Percentiles rank a stretch among this genome's conserved stretches.
phyloP scores from a whole-genome alignment of 192 early-diverging fungal species.

The Coemansia sp. region DNA sequence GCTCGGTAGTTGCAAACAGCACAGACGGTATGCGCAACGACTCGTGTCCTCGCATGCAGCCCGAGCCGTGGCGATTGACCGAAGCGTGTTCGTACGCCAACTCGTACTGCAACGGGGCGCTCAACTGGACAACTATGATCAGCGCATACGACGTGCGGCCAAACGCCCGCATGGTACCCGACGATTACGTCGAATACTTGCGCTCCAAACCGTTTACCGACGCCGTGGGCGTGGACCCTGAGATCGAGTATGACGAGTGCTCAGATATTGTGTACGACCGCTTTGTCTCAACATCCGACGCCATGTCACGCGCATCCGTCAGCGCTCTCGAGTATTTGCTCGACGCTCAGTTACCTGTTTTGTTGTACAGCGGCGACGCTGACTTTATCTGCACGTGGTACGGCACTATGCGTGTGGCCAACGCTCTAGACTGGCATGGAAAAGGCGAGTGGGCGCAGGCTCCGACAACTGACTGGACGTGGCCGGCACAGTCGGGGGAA shows the following conservation, averaged over 20 bases:
- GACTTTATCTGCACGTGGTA: slow-evolving; percentile 81
- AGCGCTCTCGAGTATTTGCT: slow-evolving; percentile 55
- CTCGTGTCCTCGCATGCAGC: slow-evolving; percentile 9
- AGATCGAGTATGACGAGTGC: slow-evolving; percentile 41
- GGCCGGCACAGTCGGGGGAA: slow-evolving; percentile 32
- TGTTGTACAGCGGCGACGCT: slow-evolving; percentile 78
- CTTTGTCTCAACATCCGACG: slow-evolving; percentile 46
- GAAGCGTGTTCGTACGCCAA: slow-evolving; percentile 26
- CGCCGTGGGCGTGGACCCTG: slow-evolving; percentile 54
- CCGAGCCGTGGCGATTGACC: slow-evolving; percentile 22
- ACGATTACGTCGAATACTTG: slow-evolving; percentile 62
- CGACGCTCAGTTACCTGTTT: slow-evolving; percentile 54
- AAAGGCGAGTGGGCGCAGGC: slow-evolving; percentile 17
- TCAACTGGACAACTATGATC: slow-evolving; percentile 56
- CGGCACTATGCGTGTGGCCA: slow-evolving; percentile 34
- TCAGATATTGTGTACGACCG: slow-evolving; percentile 55
- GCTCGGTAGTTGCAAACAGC: slow-evolving; percentile 14
- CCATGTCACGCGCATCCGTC: slow-evolving; percentile 47
- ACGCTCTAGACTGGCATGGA: slow-evolving; percentile 52
- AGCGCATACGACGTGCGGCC: slow-evolving; percentile 68
- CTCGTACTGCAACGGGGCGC: slow-evolving; percentile 38
- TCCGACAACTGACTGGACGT: slow-evolving; percentile 27
- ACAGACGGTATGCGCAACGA: slow-evolving; percentile 19
- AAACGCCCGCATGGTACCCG: slow-evolving; percentile 54
- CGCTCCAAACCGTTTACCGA: slow-evolving; percentile 46